These are phyloP conservation scores for Colletotrichum theobromicola DNA, from an alignment of 2,329 filamentous ascomycete genomes.

Conservation along the genomic window DNA sequence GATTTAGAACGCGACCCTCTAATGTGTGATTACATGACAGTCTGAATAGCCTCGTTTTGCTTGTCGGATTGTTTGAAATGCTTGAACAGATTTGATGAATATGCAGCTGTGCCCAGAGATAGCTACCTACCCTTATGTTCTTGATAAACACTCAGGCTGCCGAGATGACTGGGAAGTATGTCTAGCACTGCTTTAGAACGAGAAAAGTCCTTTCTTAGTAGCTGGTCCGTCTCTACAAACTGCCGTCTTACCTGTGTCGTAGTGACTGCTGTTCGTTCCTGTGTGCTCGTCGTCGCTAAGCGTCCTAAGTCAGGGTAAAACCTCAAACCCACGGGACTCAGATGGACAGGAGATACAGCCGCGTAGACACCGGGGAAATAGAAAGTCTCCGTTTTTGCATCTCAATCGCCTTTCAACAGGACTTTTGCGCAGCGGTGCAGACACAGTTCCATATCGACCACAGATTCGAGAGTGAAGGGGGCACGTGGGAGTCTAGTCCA, in stretches of 20 bases:
- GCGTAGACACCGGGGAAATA: fast-evolving
- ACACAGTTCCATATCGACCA: not conserved
- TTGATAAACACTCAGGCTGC: fast-evolving
- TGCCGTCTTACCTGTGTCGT: too few species aligned
- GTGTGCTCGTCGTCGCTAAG: too few species aligned
- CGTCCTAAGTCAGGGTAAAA: fast-evolving
- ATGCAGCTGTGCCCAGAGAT: not conserved
- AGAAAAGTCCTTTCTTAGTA: not conserved
- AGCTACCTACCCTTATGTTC: fast-evolving
- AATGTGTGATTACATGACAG: fast-evolving
- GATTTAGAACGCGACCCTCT: not conserved
- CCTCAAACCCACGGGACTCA: not conserved
- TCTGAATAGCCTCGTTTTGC: not conserved
- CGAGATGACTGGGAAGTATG: fast-evolving
- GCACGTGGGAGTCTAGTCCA: not conserved
- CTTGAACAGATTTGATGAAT: fast-evolving
- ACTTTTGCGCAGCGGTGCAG: not conserved
- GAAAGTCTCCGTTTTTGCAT: not conserved
- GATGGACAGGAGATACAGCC: not conserved
- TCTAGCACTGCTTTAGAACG: not conserved
- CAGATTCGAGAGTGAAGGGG: not conserved
- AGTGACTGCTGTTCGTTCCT: too few species aligned
- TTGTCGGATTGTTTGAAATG: not conserved
- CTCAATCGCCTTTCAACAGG: not conserved
- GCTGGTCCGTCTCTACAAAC: too few species aligned